These are phyloP conservation scores for Geranium brycei DNA, from an alignment of 345 rosid species.

Conservation along the genomic window DNA sequence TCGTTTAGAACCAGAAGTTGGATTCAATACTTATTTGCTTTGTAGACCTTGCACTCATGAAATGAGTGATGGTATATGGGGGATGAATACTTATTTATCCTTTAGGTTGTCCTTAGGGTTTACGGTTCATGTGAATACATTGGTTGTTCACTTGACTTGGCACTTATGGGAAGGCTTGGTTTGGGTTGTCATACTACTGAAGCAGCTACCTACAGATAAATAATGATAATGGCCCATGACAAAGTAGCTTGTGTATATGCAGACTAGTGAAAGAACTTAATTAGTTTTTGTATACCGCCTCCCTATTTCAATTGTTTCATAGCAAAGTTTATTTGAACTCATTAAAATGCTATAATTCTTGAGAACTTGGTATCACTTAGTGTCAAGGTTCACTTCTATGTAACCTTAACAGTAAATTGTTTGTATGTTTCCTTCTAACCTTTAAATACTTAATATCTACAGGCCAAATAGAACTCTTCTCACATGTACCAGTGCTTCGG, in stretches of 20 bases:
- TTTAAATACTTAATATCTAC: background rate
- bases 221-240: too few species aligned
- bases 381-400: background rate
- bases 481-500: constrained; percentile 78
- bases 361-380: background rate
- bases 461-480: constrained; percentile 89
- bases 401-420: background rate
- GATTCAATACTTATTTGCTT: background rate
- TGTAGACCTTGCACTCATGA: background rate
- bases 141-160: too few species aligned
- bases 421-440: background rate
- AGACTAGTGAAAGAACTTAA: background rate
- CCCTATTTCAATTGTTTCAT: too few species aligned
- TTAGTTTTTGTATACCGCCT: too few species aligned
- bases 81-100: too few species aligned
- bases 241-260: too few species aligned
- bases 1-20: background rate
- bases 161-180: too few species aligned
- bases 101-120: too few species aligned
- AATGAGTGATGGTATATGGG: too few species aligned
- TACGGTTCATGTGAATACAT: background rate
- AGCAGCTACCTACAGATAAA: too few species aligned
- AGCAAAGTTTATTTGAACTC: background rate
- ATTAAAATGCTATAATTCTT: background rate
- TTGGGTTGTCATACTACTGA: too few species aligned